phyloP scores from a whole-genome alignment of 768 basidiomycete species.

The Pseudohyphozyma bogoriensis region DNA sequence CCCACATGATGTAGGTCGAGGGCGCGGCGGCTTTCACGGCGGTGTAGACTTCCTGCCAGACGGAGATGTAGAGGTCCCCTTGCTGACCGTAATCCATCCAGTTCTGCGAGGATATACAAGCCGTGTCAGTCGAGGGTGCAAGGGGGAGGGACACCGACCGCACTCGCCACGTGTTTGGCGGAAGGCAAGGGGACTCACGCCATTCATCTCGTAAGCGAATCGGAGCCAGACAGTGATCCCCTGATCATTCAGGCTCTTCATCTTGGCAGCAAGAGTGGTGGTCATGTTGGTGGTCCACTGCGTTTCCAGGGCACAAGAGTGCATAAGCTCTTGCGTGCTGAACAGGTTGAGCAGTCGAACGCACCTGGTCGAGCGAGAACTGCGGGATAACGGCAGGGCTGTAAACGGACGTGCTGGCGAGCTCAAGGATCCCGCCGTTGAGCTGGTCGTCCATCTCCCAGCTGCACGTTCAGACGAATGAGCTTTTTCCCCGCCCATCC shows the following conservation, averaged over 20 bases:
- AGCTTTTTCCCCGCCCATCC: too few species aligned
- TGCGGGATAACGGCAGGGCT: not conserved
- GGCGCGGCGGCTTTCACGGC: not conserved
- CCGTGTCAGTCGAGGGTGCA: not conserved
- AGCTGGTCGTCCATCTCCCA: not conserved
- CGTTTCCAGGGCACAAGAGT: too few species aligned
- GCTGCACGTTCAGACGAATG: too few species aligned
- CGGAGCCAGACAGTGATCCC: conserved; percentile 21
- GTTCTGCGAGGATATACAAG: not conserved
- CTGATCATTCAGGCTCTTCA: not conserved
- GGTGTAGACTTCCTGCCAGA: not conserved
- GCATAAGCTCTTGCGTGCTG: too few species aligned
- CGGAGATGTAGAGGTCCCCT: not conserved
- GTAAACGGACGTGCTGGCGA: not conserved
- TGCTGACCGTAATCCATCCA: not conserved
- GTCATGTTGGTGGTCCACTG: conserved; percentile 18
- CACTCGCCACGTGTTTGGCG: too few species aligned
- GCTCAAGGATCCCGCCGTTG: not conserved
- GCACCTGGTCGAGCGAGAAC: not conserved
- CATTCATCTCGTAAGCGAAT: conserved; percentile 27
- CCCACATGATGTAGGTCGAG: conserved; percentile 19
- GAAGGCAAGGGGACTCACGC: not conserved
- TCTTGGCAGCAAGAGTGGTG: not conserved
- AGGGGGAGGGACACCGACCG: too few species aligned
- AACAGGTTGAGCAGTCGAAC: too few species aligned